These are phyloP conservation scores for Colletotrichum agaves DNA, from an alignment of 2,329 filamentous ascomycete genomes.

Conservation along the genomic window DNA sequence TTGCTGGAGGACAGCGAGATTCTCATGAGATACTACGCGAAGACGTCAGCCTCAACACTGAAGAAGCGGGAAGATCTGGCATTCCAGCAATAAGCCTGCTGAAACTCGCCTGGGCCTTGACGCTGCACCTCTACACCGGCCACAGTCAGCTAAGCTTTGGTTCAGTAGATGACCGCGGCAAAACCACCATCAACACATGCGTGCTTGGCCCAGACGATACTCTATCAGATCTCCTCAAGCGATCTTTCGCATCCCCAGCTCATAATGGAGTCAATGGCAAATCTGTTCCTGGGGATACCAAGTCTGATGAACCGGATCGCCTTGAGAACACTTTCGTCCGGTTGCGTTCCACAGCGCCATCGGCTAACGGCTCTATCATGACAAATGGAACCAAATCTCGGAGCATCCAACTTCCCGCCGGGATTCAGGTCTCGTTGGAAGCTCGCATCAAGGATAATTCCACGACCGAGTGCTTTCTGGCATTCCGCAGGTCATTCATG, in stretches of 20 bases:
- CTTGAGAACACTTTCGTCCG: neutral
- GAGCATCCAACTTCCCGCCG: too few species aligned
- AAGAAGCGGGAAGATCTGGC: neutral
- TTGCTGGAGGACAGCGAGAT: neutral
- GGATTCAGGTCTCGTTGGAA: too few species aligned
- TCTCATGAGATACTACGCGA: neutral
- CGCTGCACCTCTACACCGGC: conserved; percentile 4
- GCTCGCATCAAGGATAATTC: too few species aligned
- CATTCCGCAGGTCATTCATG: neutral
- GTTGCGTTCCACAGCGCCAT: neutral
- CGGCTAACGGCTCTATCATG: neutral
- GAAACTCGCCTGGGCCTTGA: neutral
- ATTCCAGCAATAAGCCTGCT: neutral
- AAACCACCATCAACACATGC: neutral
- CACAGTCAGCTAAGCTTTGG: neutral
- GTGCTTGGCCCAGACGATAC: neutral
- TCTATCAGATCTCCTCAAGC: neutral
- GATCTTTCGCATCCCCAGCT: too few species aligned
- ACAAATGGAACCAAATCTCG: too few species aligned
- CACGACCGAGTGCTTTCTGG: neutral
- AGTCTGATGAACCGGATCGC: neutral
- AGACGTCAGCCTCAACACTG: neutral
- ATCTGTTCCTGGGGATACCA: neutral
- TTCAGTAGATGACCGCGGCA: neutral
- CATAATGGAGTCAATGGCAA: neutral